Evolutionary conservation across 805 yeast species (phyloP).

Genomic region (Candida ulmi): DNA sequence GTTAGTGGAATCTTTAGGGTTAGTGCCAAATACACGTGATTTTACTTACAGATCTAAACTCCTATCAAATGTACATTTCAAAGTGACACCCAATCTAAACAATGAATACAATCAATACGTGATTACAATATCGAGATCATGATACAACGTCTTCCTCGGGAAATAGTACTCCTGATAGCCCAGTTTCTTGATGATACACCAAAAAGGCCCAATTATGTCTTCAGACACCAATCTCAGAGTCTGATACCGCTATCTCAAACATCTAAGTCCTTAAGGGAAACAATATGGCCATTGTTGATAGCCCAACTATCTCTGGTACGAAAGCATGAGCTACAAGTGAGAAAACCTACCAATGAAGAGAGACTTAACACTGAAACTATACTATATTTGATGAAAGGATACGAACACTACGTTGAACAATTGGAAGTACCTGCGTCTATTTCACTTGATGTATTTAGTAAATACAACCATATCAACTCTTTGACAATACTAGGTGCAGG

Average conservation of each 20-base stretch:
- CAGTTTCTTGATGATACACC: constrained; percentile 4
- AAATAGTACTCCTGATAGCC: constrained; percentile 5
- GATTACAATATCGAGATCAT: neutral
- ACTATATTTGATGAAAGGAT: neutral
- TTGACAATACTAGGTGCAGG: constrained; percentile 11
- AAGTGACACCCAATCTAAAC: neutral
- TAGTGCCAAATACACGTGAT: too few species aligned
- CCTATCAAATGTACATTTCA: too few species aligned
- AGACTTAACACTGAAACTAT: too few species aligned
- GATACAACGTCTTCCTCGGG: constrained; percentile 10
- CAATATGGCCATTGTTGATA: constrained; percentile 4
- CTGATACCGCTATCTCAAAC: constrained; percentile 7
- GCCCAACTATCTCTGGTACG: constrained; percentile 11
- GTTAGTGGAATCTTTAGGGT: neutral
- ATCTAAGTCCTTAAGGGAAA: constrained; percentile 7
- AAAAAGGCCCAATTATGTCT: constrained; percentile 12
- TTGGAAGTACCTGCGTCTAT: constrained; percentile 1
- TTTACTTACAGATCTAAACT: too few species aligned
- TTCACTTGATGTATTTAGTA: neutral
- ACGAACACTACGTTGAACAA: constrained; percentile 5
- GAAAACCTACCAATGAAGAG: too few species aligned
- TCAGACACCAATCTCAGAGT: constrained; percentile 2
- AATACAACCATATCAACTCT: constrained; percentile 7
- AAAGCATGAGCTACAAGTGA: constrained; percentile 4
- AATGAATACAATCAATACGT: neutral